Evolutionary conservation across 225 moss, liverwort and hornwort species (phyloP).

Genomic region (Physcomitrellopsis africana): DNA sequence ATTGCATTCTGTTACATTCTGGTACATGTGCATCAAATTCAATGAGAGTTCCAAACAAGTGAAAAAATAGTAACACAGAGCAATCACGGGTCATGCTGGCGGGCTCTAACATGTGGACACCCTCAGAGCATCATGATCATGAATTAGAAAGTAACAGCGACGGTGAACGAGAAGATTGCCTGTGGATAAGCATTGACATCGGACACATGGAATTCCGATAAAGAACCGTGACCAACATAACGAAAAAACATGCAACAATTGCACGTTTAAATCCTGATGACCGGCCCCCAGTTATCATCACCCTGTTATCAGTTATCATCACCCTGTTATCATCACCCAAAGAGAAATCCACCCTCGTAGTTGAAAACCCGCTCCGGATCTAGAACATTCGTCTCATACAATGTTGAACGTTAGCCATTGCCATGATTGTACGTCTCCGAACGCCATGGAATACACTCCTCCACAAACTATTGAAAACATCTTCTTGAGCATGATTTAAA

Average conservation of each 20-base stretch:
- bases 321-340: slow-evolving; percentile 31
- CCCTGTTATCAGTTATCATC: slow-evolving; percentile 33
- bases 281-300: slow-evolving; percentile 22
- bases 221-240: slow-evolving; percentile 37
- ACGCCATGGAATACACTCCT: not conserved
- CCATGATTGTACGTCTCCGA: not conserved
- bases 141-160: slow-evolving; percentile 2
- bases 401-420: not conserved
- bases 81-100: slow-evolving; percentile 1
- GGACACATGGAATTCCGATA: slow-evolving; percentile 29
- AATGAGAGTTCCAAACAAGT: not conserved
- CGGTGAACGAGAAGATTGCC: slow-evolving; percentile 35
- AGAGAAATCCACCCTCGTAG: slow-evolving; percentile 25
- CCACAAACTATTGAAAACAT: not conserved
- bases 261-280: slow-evolving; percentile 27
- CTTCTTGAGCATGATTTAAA: not conserved
- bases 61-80: not conserved
- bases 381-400: slow-evolving; percentile 1
- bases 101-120: slow-evolving; percentile 8
- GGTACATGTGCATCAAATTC: not conserved
- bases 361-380: slow-evolving; percentile 3
- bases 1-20: slow-evolving; percentile 10
- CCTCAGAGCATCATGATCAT: not conserved
- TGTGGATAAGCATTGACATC: slow-evolving; percentile 28
- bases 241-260: slow-evolving; percentile 29